Evolutionary conservation across 2,329 filamentous ascomycete genomes (phyloP).

Genomic region (Trichoderma afroharzianum): DNA sequence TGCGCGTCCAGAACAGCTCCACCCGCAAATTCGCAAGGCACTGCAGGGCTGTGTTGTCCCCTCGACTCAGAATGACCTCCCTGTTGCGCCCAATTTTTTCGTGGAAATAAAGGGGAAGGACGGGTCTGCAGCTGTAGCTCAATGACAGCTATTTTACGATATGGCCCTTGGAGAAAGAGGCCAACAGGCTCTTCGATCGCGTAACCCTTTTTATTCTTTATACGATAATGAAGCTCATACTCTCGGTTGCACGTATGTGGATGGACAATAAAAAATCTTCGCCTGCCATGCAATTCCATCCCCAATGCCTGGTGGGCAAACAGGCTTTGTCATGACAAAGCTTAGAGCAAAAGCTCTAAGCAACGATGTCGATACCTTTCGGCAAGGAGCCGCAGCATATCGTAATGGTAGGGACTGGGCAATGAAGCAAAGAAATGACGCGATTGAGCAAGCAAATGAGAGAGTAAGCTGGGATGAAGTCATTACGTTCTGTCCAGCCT

Average conservation of each 20-base stretch:
- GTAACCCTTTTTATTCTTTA: neutral
- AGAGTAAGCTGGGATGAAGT: neutral
- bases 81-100: conserved; percentile 39
- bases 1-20: conserved; percentile 30
- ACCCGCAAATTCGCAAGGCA: conserved; percentile 24
- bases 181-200: conserved; percentile 33
- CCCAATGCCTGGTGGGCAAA: conserved; percentile 22
- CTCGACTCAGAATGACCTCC: conserved; percentile 29
- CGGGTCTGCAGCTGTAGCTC: conserved; percentile 27
- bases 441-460: conserved; percentile 31
- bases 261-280: conserved; percentile 35
- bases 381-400: conserved; percentile 36
- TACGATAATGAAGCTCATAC: conserved; percentile 40
- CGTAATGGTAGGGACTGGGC: conserved; percentile 40
- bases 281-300: conserved; percentile 33
- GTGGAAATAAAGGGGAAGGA: conserved; percentile 36
- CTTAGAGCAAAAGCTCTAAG: conserved; percentile 30
- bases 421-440: conserved; percentile 33
- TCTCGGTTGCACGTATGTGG: conserved; percentile 36
- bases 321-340: conserved; percentile 37
- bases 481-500: neutral
- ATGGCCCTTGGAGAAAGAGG: conserved; percentile 34
- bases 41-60: conserved; percentile 32
- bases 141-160: conserved; percentile 35
- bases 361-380: conserved; percentile 29